Evolutionary conservation across 306 rosid genomes (phyloP), one percentile per base, ranked within the genome.

Genomic region (Cicer arietinum): DNA sequence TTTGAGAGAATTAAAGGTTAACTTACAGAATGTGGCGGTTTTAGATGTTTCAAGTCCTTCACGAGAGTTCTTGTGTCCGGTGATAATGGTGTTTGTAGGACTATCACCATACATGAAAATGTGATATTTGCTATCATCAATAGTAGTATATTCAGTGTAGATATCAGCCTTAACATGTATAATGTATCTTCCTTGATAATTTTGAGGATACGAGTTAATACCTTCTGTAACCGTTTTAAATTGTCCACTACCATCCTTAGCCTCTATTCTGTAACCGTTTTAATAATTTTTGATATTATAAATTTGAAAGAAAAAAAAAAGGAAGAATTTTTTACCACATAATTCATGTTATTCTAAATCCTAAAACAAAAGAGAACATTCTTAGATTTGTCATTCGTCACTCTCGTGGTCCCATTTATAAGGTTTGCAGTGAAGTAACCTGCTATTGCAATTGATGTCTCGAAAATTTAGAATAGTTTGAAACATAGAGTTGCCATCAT

Each of bases 61-160:
- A 7, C 57, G 6, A 43, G 14, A 8, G 82, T 83, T 80, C 58
- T 82, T 86, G 5, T 58, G 47, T 1, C 98, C 97, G 1, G 89
- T 90, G 79, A 93, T 82, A 4, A 90, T 69, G 76, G 93, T 92
- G 50, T 20, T 77, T 8, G 79, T 75, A 3, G 90, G 80, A 25
- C 90, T 96, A 65, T 92, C 98, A 1, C 95, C 98, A 20, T 87
- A 90, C 79, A 93, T 78, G 59, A 82, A 62, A 14, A 93, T 51
- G 18, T 93, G 86, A 0, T 0, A 5, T 74, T 47, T 71, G 6
- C 50, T 40, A 16, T 83, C 73, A 12, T 69, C 72, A 25, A 92
- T 66, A 0, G 1, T 20, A 11, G 88, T 46, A 70, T 82, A 20
- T 20, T 20, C 25, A 20, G 1, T 1, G 25, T 20, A 20, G 25